These are phyloP conservation scores for Bimuria novae-zelandiae DNA, from an alignment of 2,329 filamentous ascomycete genomes.

Conservation along the genomic window DNA sequence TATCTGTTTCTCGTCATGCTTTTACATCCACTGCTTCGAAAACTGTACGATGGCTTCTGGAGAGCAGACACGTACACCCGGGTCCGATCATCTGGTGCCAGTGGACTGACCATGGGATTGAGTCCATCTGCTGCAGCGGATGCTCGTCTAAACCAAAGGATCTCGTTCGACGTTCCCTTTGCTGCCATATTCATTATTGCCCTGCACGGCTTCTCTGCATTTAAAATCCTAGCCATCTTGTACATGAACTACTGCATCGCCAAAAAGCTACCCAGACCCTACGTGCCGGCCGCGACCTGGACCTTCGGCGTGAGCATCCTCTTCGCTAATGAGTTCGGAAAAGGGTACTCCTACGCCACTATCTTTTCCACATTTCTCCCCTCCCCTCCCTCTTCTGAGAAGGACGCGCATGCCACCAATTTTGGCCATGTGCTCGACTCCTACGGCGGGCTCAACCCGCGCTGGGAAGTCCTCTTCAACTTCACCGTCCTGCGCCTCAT, in stretches of 20 bases:
- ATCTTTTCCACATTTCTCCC: constrained; percentile 61
- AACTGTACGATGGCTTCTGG: constrained; percentile 65
- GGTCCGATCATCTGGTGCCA: constrained; percentile 41
- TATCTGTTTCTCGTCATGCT: constrained; percentile 75
- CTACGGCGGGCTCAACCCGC: constrained; percentile 78
- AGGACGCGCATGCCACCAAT: constrained; percentile 53
- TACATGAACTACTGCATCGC: constrained; percentile 81
- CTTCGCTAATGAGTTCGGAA: constrained; percentile 85
- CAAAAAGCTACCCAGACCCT: constrained; percentile 69
- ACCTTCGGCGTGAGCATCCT: constrained; percentile 82
- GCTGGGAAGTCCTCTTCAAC: constrained; percentile 99
- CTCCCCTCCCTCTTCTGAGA: constrained; percentile 48
- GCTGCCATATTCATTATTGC: constrained; percentile 76
- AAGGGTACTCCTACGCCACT: constrained; percentile 74
- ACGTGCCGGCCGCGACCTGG: constrained; percentile 81
- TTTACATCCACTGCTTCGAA: constrained; percentile 79
- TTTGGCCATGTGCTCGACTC: constrained; percentile 77
- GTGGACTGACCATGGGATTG: constrained; percentile 47
- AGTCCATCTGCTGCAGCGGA: constrained; percentile 56
- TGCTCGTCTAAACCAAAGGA: constrained; percentile 65
- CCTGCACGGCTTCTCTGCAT: constrained; percentile 81
- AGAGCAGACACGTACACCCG: constrained; percentile 51
- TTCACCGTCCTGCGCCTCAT: constrained; percentile 89
- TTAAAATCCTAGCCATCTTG: constrained; percentile 82
- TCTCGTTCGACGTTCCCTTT: constrained; percentile 82